These are phyloP conservation scores for Elongisporangium prolatum DNA, from an alignment of 352 stramenopile genomes.

Conservation along the genomic window DNA sequence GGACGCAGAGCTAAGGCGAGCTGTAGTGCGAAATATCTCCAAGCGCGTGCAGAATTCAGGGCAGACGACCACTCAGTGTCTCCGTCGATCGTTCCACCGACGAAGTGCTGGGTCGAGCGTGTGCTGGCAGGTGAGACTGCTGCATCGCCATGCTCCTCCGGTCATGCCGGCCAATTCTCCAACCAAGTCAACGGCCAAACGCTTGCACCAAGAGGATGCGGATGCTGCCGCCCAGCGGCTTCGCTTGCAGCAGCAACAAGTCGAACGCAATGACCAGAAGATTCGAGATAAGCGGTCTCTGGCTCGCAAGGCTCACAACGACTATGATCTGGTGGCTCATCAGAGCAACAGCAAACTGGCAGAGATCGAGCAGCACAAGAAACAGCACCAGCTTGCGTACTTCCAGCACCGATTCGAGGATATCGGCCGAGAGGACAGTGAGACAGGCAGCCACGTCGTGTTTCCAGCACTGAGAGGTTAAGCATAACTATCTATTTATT, in stretches of 20 bases:
- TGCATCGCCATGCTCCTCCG: conserved; percentile 20
- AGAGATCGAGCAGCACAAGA: conserved; percentile 52
- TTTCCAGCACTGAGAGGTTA: conserved; percentile 1
- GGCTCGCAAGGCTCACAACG: conserved; percentile 24
- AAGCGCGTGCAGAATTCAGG: background rate
- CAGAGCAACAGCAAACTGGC: conserved; percentile 48
- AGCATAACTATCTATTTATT: conserved; percentile 14
- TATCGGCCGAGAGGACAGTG: background rate
- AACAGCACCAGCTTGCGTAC: conserved; percentile 30
- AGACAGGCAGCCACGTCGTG: background rate
- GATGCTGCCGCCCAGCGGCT: conserved; percentile 40
- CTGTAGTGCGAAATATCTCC: conserved; percentile 9
- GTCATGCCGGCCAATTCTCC: background rate
- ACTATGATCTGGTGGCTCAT: conserved; percentile 39
- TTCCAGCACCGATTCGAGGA: conserved; percentile 32
- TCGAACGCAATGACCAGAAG: conserved; percentile 19
- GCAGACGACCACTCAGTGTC: background rate
- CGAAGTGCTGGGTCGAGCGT: background rate
- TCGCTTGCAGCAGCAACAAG: conserved; percentile 22
- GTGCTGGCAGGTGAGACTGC: conserved; percentile 50
- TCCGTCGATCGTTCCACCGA: background rate
- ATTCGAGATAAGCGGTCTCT: conserved; percentile 22
- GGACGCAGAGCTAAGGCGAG: conserved; percentile 20
- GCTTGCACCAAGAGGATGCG: conserved; percentile 11
- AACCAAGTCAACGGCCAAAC: conserved; percentile 1